Conservation (phyloP, 2,329 filamentous ascomycete species). For the Cladosporium sp. region DNA sequence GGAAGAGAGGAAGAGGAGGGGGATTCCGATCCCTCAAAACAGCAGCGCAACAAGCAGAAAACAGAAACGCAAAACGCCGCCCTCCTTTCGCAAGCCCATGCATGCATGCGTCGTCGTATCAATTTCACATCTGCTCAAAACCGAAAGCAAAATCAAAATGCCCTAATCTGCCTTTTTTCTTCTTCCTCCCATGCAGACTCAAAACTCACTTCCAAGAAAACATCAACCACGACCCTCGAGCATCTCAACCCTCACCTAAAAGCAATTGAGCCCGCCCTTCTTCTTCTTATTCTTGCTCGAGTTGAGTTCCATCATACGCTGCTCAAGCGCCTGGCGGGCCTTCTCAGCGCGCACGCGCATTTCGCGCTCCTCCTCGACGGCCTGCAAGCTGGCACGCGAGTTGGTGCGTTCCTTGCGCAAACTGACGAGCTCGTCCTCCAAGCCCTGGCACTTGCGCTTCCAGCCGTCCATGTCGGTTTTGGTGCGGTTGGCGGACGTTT, state of each 20-base stretch:
- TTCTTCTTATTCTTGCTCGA: constrained; percentile 86
- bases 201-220: no score
- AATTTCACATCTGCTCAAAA: no score
- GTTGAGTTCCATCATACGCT: constrained; percentile 71
- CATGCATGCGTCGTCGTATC: no score
- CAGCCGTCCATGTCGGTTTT: constrained; percentile 86
- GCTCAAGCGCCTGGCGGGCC: constrained; percentile 82
- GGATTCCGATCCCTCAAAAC: no score
- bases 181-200: neutral
- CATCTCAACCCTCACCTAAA: constrained; percentile 51
- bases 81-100: no score
- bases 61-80: no score
- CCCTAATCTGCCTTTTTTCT: no score
- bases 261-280: constrained; percentile 95
- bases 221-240: neutral
- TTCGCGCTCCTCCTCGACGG: constrained; percentile 93
- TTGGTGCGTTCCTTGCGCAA: constrained; percentile 55
- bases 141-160: no score
- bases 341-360: constrained; percentile 87
- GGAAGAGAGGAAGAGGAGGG: no score
- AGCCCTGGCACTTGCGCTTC: constrained; percentile 75
- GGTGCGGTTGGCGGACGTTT: constrained; percentile 85
- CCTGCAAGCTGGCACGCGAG: constrained; percentile 66
- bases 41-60: no score
- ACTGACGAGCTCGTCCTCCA: constrained; percentile 67